Evolutionary conservation across 2,329 filamentous ascomycete species (phyloP), one percentile per base, ranked within the genome.

Genomic region (Fusarium odoratissimum): DNA sequence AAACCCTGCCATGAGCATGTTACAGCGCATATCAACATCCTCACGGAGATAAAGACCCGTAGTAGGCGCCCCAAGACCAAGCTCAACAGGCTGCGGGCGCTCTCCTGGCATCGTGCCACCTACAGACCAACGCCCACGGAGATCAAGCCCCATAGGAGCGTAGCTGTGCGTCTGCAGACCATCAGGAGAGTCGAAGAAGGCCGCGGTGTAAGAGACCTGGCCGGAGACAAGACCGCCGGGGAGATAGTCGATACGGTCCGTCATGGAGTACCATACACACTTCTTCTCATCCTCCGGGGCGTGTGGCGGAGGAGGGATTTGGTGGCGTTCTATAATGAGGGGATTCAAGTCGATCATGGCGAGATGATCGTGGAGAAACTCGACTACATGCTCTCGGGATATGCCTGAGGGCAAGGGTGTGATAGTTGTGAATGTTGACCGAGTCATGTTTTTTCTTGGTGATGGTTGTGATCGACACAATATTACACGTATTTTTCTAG

Each of bases 321-420:
- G 86, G 74, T 91, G 88, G 64, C 93, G 89, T 68, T 92, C 90
- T 70, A 92, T 90, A 61, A 97, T 92, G 52, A 97, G 86, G 3
- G 94, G 94, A 81, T 97, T 97, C 64, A 97, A 85, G 79, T 95
- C 92, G 77, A 97, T 97, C 91, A 97, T 97, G 75, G 91, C 91
- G 55, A 87, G 81, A 82, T 97, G 94, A 80, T 92, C 88, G 80
- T 94, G 93, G 37, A 97, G 90, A 74, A 93, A 93, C 60, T 89
- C 86, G 71, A 97, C 80, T 45, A 93, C 93, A n/a, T 89, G 87
- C 73, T 92, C 87, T 60, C 93, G 89, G 52, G 90, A 86, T 73
- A 96, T 88, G 74, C 86, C 85, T 5, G 88, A 75, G 13, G 95
- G 94, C 37, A 97, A 87, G 23, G 94, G 92, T 33, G 93, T 96